A percentile compares a stretch with the other conserved stretches of the same genome.
Conservation (phyloP, 495 filamentous ascomycete genomes). For the Aspergillus olivimuriae region DNA sequence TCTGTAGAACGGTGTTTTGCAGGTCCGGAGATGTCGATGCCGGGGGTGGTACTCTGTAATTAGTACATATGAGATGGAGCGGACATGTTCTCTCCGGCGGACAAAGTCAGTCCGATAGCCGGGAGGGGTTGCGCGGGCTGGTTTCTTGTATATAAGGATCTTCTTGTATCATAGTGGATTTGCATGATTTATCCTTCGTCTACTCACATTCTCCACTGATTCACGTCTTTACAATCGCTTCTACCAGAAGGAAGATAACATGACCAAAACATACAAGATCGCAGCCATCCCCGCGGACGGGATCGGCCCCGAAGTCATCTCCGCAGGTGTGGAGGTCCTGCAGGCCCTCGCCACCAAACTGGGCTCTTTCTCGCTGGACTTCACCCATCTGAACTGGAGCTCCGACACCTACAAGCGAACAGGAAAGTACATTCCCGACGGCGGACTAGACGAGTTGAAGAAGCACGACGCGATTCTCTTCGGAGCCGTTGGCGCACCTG, state of each 20-base stretch:
- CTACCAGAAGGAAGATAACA: background rate
- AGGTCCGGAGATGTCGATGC: no score
- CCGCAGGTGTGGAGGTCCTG: constrained; percentile 41
- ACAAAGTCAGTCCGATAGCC: no score
- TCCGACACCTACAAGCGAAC: constrained; percentile 46
- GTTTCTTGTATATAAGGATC: background rate
- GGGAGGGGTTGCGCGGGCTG: no score
- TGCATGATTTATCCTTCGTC: background rate
- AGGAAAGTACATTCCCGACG: constrained; percentile 49
- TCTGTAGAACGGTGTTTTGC: no score
- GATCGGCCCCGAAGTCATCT: constrained; percentile 49
- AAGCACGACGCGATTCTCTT: constrained; percentile 51
- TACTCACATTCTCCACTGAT: background rate
- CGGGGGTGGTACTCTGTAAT: background rate
- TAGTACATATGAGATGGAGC: background rate
- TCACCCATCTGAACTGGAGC: constrained; percentile 47
- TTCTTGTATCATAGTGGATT: background rate
- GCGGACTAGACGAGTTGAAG: constrained; percentile 44
- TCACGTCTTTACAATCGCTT: background rate
- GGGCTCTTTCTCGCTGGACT: constrained; percentile 41
- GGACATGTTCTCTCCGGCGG: background rate
- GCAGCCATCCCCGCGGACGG: constrained; percentile 49
- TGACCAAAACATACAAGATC: constrained; percentile 37
- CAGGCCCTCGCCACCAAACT: constrained; percentile 37
- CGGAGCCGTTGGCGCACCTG: constrained; percentile 49